These are phyloP conservation scores for Skeletonema tropicum DNA, from an alignment of 108 stramenopile genomes.

Conservation along the genomic window DNA sequence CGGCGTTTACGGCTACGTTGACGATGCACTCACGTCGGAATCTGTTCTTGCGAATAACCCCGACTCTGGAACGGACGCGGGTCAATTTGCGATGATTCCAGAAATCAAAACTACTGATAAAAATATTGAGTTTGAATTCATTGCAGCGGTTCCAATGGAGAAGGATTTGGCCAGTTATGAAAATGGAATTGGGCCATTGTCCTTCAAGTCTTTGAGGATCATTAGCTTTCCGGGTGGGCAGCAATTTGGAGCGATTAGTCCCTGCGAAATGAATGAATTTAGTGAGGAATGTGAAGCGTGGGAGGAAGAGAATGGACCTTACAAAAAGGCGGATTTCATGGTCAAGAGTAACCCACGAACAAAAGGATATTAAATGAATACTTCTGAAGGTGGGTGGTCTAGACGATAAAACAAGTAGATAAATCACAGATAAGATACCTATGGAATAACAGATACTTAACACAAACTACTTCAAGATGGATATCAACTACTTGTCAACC, in stretches of 20 bases:
- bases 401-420: neutral
- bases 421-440: neutral
- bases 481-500: neutral
- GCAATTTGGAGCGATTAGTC: slow-evolving; percentile 93
- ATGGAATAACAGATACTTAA: too few relatives aligned
- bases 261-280: slow-evolving; percentile 96
- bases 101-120: slow-evolving; percentile 67
- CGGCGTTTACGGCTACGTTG: slow-evolving; percentile 84
- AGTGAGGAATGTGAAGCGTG: slow-evolving; percentile 88
- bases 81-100: slow-evolving; percentile 90
- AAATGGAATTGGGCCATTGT: slow-evolving; percentile 83
- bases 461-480: too few relatives aligned
- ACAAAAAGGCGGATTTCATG: slow-evolving; percentile 74
- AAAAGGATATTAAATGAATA: slow-evolving; percentile 59
- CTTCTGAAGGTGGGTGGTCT: neutral
- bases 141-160: slow-evolving; percentile 86
- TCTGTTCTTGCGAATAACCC: slow-evolving; percentile 94
- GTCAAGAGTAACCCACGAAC: slow-evolving; percentile 77
- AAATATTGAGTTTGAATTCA: slow-evolving; percentile 81
- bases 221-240: slow-evolving; percentile 91
- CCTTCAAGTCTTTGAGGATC: slow-evolving; percentile 70
- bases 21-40: slow-evolving; percentile 74
- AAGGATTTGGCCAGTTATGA: slow-evolving; percentile 70
- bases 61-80: slow-evolving; percentile 88
- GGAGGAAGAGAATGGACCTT: slow-evolving; percentile 81